A percentile compares a stretch with the other conserved stretches of the same genome.
Evolutionary conservation across 2,329 filamentous ascomycete species (phyloP).

Genomic region (Calonectria ilicicola): DNA sequence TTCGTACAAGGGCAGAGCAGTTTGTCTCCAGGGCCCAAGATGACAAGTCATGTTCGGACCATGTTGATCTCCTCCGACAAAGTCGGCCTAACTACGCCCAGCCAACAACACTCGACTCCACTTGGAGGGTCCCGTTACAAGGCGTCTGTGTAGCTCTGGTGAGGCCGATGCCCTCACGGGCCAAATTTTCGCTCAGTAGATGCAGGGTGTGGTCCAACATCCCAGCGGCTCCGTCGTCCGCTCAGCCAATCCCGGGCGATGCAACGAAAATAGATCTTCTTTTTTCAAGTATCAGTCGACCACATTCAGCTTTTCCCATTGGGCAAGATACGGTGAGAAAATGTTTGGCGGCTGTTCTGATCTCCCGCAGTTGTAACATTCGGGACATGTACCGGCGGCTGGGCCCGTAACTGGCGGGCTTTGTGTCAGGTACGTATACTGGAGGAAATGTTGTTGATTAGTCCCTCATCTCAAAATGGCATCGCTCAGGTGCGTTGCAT

Average conservation of each 20-base stretch:
- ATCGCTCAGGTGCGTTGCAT: slow-evolving; percentile 3
- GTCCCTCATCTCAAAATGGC: background rate
- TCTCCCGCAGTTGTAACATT: slow-evolving; percentile 15
- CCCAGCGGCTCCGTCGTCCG: slow-evolving; percentile 17
- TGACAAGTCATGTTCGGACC: slow-evolving; percentile 34
- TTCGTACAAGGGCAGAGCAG: background rate
- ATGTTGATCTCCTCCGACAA: slow-evolving; percentile 25
- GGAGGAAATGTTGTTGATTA: slow-evolving; percentile 2
- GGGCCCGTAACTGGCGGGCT: background rate
- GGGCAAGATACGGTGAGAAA: slow-evolving; percentile 9
- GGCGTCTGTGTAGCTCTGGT: background rate
- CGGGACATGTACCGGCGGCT: slow-evolving; percentile 2
- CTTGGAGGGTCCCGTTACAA: slow-evolving; percentile 14
- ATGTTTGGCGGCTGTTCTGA: slow-evolving; percentile 7
- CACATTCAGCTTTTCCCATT: background rate
- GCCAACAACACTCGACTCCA: slow-evolving; percentile 35
- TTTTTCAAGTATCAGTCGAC: slow-evolving; percentile 4
- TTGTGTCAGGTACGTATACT: background rate
- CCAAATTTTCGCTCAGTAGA: background rate
- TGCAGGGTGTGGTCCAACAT: slow-evolving; percentile 12
- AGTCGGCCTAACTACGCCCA: slow-evolving; percentile 25
- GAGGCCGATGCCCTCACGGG: slow-evolving; percentile 3
- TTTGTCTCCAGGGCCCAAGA: slow-evolving; percentile 1
- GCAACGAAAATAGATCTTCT: slow-evolving; percentile 4
- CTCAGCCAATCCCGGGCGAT: slow-evolving; percentile 10